Evolutionary conservation across 2,329 filamentous ascomycete species (phyloP), one percentile per base, ranked within the genome.

Genomic region (Verticillium alfalfae): DNA sequence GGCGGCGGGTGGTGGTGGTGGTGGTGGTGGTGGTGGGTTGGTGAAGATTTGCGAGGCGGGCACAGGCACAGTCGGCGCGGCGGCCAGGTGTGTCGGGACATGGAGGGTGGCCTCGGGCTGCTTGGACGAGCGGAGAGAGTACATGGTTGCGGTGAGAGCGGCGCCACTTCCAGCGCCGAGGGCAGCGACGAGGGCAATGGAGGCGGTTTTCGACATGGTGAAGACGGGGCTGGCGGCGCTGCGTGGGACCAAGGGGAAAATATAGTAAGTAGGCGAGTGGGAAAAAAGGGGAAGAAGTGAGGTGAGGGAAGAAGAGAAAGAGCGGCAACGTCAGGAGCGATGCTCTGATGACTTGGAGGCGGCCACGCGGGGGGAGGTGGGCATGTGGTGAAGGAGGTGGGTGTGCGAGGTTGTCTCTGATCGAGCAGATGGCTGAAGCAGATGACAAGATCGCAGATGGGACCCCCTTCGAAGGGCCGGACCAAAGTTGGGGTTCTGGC

Each of bases 151-250:
- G 62, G 90, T 93, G 62, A 90, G 77, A 62, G 89, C 89, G 62
- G 90, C 91, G 64, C 91, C 91, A 60, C 89, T 88, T 73, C 88
- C 88, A 67, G 90, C 91, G 73, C 90, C 87, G 70, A 90, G 84
- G 65, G 88, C 89, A 69, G 90, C 91, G 70, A 93, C 88, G 64
- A 91, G 82, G 67, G 89, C 89, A 68, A 94, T 67, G 52, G 65
- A 71, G 38, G 89, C 92, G 31, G 87, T 82, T 75, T 93, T 94
- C 63, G 91, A 93, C 91, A 94, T 94, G 67, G 62, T 81, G 75
- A 62, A 6, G 45, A n/a, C 26, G 26, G 26, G 26, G 26, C 26
- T 45, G 34, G 45, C 45, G 45, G 18, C 45, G 18, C 18, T n/a
- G 45, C 45, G n/a, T 10, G 45, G 18, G 36, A 37, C 5, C 9